These are phyloP conservation scores for Fusarium sp. DNA, from an alignment of 2,329 filamentous ascomycete genomes.

Conservation along the genomic window DNA sequence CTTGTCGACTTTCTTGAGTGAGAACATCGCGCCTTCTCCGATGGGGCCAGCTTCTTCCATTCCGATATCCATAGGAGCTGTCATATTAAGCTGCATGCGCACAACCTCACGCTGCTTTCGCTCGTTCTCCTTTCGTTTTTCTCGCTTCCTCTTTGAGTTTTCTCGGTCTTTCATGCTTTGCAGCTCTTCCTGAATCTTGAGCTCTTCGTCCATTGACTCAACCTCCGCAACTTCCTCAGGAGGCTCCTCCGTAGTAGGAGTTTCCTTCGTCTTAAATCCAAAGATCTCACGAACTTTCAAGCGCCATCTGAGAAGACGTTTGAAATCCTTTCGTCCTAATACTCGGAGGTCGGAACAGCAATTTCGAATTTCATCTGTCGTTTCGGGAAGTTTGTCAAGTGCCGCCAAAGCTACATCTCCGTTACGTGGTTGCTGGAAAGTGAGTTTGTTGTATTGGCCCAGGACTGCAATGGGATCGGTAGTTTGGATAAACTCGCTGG, in stretches of 20 bases:
- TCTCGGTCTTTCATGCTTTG: conserved; percentile 85
- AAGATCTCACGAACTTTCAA: conserved; percentile 91
- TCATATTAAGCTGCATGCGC: conserved; percentile 98
- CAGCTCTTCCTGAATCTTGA: conserved; percentile 88
- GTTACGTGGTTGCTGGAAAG: conserved; percentile 82
- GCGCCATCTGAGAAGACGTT: conserved; percentile 88
- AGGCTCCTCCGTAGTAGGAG: conserved; percentile 55
- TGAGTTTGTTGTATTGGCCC: conserved; percentile 84
- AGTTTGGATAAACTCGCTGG: conserved; percentile 94
- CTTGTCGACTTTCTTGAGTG: conserved; percentile 83
- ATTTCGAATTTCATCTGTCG: conserved; percentile 80
- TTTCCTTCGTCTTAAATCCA: conserved; percentile 83
- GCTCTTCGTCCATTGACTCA: conserved; percentile 92
- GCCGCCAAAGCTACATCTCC: conserved; percentile 89
- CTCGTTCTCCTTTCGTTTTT: conserved; percentile 89
- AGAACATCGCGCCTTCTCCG: conserved; percentile 87
- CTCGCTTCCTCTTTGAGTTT: conserved; percentile 79
- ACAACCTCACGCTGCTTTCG: conserved; percentile 93
- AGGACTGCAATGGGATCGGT: conserved; percentile 93
- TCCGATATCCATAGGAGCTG: conserved; percentile 93
- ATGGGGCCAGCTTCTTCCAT: conserved; percentile 84
- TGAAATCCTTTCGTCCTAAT: conserved; percentile 93
- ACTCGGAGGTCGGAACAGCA: conserved; percentile 90
- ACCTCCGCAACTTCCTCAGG: conserved; percentile 82
- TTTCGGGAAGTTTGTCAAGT: conserved; percentile 86